Percentiles rank a stretch among this genome's conserved stretches.
These are phyloP conservation scores for Vanrija humicola DNA, from an alignment of 1,284 basidiomycete species.

Conservation along the genomic window DNA sequence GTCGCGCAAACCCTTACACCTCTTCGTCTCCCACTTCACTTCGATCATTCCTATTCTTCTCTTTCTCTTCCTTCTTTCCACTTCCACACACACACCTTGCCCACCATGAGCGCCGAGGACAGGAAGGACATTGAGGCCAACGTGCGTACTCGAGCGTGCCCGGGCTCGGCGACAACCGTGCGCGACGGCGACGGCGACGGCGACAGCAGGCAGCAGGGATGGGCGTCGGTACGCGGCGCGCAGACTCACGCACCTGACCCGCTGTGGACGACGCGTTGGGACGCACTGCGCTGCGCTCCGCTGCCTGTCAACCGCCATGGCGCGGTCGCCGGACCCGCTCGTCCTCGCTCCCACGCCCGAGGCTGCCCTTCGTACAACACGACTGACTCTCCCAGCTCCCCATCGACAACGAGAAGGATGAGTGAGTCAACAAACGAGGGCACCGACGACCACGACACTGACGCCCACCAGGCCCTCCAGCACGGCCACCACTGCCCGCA, in stretches of 20 bases:
- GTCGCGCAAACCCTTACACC: background rate
- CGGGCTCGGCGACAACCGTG: background rate
- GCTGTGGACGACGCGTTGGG: too few species aligned
- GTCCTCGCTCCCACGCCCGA: background rate
- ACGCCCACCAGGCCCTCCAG: background rate
- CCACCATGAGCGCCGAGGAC: background rate
- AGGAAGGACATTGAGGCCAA: background rate
- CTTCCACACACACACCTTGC: background rate
- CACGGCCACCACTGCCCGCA: background rate
- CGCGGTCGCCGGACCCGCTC: background rate
- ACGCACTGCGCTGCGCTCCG: too few species aligned
- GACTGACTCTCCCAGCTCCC: slow-evolving; percentile 4
- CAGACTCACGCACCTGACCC: too few species aligned
- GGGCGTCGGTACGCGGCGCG: too few species aligned
- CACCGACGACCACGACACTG: background rate
- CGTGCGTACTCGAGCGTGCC: background rate
- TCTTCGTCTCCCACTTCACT: background rate
- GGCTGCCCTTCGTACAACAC: background rate
- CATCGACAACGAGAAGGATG: slow-evolving; percentile 16
- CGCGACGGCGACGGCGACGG: too few species aligned
- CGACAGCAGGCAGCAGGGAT: background rate
- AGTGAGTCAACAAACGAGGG: slow-evolving; percentile 8
- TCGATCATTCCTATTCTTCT: background rate
- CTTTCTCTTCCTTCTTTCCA: background rate
- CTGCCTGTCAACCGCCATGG: background rate